Conservation (phyloP, 1,284 basidiomycete species). For the Mycena sp. region DNA sequence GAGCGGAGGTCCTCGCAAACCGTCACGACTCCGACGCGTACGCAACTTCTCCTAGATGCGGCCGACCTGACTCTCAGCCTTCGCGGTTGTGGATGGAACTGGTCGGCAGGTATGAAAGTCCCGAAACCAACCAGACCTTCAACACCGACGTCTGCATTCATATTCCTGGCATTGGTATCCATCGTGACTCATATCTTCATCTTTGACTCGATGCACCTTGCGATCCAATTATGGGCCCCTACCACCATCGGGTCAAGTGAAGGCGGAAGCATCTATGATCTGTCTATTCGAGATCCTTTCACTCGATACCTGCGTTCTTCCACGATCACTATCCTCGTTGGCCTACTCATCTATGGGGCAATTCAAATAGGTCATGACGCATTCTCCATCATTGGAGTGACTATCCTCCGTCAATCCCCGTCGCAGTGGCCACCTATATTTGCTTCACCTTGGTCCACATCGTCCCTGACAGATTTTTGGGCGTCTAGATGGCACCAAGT, state of each 20-base stretch:
- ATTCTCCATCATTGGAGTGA: slow-evolving; percentile 51
- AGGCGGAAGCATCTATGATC: slow-evolving; percentile 63
- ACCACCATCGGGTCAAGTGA: slow-evolving; percentile 44
- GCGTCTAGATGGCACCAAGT: slow-evolving; percentile 61
- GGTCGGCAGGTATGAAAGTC: slow-evolving; percentile 53
- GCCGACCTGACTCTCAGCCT: slow-evolving; percentile 56
- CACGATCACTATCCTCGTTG: slow-evolving; percentile 50
- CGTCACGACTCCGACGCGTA: slow-evolving; percentile 17
- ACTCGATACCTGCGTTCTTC: slow-evolving; percentile 55
- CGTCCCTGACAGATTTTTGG: slow-evolving; percentile 62
- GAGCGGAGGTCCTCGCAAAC: not conserved
- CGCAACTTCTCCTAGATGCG: slow-evolving; percentile 47
- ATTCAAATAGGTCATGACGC: slow-evolving; percentile 56
- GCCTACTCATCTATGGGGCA: slow-evolving; percentile 50
- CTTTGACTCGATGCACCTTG: slow-evolving; percentile 52
- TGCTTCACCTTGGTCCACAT: slow-evolving; percentile 52
- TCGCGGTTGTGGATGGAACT: slow-evolving; percentile 66
- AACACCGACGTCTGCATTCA: slow-evolving; percentile 48
- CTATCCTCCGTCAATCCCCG: slow-evolving; percentile 49
- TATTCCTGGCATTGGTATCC: slow-evolving; percentile 44
- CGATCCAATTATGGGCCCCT: slow-evolving; percentile 50
- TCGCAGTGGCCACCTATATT: slow-evolving; percentile 59
- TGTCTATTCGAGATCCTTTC: slow-evolving; percentile 45
- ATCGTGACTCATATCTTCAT: slow-evolving; percentile 47
- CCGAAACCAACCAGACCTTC: slow-evolving; percentile 53